Evolutionary conservation across 148 eudicot species (phyloP).

Genomic region (Diospyros kaki): DNA sequence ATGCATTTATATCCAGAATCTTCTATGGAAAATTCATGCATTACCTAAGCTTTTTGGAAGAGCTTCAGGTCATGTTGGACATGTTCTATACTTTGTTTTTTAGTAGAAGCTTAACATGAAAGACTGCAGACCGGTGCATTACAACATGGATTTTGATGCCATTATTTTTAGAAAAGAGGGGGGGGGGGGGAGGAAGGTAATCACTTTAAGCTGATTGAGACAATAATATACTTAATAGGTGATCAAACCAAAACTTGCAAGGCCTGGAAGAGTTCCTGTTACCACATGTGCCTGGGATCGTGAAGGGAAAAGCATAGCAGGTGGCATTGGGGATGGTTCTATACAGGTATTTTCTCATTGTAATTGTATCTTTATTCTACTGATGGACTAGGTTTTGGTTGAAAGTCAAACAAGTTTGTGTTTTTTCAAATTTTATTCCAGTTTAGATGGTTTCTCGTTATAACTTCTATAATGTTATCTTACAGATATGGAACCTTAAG

Average conservation of each 20-base stretch:
- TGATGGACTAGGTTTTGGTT: neutral
- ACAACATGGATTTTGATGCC: slow-evolving; percentile 4
- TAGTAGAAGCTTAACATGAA: neutral
- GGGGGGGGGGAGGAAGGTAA: neutral
- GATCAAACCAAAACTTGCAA: slow-evolving; percentile 88
- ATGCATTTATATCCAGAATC: neutral
- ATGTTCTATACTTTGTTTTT: neutral
- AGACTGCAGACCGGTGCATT: neutral
- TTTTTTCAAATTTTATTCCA: neutral
- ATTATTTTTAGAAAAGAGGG: neutral
- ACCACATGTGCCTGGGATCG: slow-evolving; percentile 91
- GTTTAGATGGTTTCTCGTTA: neutral
- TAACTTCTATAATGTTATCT: neutral
- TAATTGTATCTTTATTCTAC: neutral
- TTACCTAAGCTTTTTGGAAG: neutral
- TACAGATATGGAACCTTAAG: slow-evolving; percentile 87
- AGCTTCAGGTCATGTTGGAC: neutral
- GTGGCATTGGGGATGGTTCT: slow-evolving; percentile 94
- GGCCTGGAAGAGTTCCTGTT: slow-evolving; percentile 87
- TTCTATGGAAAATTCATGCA: neutral
- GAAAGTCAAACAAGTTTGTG: slow-evolving; percentile 1
- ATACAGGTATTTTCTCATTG: slow-evolving; percentile 57
- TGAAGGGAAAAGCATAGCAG: slow-evolving; percentile 87
- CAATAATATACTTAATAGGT: slow-evolving; percentile 43
- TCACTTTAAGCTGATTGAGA: slow-evolving; percentile 16